phyloP scores from a whole-genome alignment of 169 alveolate species.

The Eimeria zaria region DNA sequence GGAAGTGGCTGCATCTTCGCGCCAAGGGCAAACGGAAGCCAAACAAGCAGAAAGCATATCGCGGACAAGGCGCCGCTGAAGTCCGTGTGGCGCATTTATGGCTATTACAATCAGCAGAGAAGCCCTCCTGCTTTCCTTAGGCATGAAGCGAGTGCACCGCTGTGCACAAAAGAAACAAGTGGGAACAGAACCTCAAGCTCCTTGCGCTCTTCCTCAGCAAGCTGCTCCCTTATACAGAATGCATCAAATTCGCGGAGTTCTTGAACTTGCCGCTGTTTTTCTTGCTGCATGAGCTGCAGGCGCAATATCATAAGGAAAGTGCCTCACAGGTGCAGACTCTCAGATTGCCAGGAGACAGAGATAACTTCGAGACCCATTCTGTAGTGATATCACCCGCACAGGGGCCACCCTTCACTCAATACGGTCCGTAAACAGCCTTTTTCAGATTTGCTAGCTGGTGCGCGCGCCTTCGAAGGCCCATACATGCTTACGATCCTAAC shows the following conservation, averaged over 20 bases:
- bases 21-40: neutral
- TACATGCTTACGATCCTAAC: constrained; percentile 19
- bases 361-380: neutral
- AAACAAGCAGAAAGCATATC: neutral
- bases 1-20: neutral
- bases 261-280: constrained; percentile 21
- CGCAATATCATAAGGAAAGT: neutral
- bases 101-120: neutral
- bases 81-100: neutral
- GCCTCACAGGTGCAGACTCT: neutral
- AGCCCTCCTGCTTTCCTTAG: neutral
- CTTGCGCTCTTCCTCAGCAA: constrained; percentile 37
- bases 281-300: constrained; percentile 67
- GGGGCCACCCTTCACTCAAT: neutral
- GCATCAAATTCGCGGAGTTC: constrained; percentile 59
- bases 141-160: neutral
- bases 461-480: neutral
- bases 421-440: too few relatives aligned
- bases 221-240: constrained; percentile 27
- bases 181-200: constrained; percentile 36
- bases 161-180: neutral
- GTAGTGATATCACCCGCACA: neutral
- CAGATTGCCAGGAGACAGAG: neutral
- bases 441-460: neutral
- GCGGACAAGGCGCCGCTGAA: neutral